These are phyloP conservation scores for Cyberlindnera xylosilytica DNA, from an alignment of 805 yeast genomes.

Conservation along the genomic window DNA sequence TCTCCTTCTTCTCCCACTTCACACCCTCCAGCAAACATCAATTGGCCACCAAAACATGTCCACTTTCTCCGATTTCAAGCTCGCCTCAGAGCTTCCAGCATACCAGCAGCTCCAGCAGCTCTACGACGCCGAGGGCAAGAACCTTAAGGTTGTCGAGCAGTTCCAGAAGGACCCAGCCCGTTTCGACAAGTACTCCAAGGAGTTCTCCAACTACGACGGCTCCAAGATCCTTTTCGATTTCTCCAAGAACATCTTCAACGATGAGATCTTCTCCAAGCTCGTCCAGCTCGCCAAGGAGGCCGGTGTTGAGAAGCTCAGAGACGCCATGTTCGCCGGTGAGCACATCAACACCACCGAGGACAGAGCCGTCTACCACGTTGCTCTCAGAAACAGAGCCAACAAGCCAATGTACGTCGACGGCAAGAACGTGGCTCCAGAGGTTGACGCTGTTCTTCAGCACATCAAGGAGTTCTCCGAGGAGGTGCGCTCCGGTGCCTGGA, in stretches of 20 bases:
- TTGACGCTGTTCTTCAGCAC: constrained; percentile 86
- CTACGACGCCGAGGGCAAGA: constrained; percentile 67
- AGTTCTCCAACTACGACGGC: constrained; percentile 81
- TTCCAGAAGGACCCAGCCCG: constrained; percentile 73
- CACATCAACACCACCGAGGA: constrained; percentile 95
- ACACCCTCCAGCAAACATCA: too few relatives aligned
- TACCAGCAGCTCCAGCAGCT: constrained; percentile 76
- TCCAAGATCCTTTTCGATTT: constrained; percentile 90
- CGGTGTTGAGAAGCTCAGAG: constrained; percentile 80
- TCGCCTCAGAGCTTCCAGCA: constrained; percentile 64
- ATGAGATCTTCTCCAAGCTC: constrained; percentile 67
- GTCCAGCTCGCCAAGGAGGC: constrained; percentile 86
- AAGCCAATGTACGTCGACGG: constrained; percentile 89
- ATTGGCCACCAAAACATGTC: not conserved
- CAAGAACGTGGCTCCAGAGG: constrained; percentile 84
- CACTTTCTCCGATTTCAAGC: constrained; percentile 13
- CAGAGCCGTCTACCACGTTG: constrained; percentile 96
- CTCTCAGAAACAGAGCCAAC: constrained; percentile 88
- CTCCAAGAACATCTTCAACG: constrained; percentile 91
- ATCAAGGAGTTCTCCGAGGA: constrained; percentile 92
- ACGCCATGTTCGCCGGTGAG: constrained; percentile 87
- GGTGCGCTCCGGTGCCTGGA: constrained; percentile 93
- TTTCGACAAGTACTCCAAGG: constrained; percentile 70
- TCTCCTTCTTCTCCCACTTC: not conserved
- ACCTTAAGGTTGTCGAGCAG: constrained; percentile 66